phyloP scores from a whole-genome alignment of 208 protist genomes.

The Balamuthia mandrillaris region DNA sequence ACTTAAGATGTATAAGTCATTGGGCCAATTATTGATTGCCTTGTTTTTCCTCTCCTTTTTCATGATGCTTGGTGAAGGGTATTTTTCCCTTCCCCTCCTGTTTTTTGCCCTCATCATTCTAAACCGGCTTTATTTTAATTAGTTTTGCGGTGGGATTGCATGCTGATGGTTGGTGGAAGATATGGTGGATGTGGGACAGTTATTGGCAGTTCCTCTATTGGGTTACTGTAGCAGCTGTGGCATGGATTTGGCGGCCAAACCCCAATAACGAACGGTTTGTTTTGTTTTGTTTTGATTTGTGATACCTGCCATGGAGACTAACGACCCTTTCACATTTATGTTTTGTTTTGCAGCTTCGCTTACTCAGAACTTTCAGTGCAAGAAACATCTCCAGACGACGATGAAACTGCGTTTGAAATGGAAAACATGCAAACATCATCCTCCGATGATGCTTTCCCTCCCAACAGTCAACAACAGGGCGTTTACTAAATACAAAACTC shows the following conservation, averaged over 20 bases:
- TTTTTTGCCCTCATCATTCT: not conserved
- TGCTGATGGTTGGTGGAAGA: constrained; percentile 15
- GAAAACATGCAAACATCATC: constrained; percentile 31
- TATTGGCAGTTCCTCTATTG: constrained; percentile 18
- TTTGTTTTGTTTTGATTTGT: not conserved
- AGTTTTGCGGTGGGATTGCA: constrained; percentile 7
- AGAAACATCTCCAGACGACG: not conserved
- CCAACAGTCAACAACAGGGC: too few relatives aligned
- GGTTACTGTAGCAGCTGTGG: not conserved
- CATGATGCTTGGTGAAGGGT: too few relatives aligned
- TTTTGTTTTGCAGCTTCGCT: not conserved
- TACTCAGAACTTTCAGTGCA: not conserved
- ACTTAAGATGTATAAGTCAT: too few relatives aligned
- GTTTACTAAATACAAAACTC: too few relatives aligned
- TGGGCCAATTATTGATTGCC: too few relatives aligned
- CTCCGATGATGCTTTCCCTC: too few relatives aligned
- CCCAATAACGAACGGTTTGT: not conserved
- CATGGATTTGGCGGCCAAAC: constrained; percentile 13
- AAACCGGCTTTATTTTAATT: not conserved
- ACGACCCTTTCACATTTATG: not conserved
- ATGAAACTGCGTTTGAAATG: not conserved
- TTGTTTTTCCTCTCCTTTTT: too few relatives aligned
- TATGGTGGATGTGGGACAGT: constrained; percentile 27
- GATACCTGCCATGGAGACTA: not conserved
- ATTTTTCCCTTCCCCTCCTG: not conserved